phyloP scores from a whole-genome alignment of 2,329 filamentous ascomycete species.

The Pseudogymnoascus sp. region DNA sequence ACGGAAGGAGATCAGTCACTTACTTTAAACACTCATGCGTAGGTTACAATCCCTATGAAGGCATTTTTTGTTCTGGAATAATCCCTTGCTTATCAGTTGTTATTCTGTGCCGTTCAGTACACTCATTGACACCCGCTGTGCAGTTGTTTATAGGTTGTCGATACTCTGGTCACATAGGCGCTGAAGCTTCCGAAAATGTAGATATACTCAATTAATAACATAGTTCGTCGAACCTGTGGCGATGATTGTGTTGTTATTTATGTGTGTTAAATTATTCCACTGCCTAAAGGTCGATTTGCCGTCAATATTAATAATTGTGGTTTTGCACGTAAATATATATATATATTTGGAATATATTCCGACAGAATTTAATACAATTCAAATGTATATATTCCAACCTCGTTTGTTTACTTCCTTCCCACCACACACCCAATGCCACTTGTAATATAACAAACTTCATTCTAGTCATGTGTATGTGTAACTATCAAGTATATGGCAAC shows the following conservation, averaged over 20 bases:
- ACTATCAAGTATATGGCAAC: background rate
- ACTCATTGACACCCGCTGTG: background rate
- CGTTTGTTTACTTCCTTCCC: too few species aligned
- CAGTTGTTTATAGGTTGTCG: background rate
- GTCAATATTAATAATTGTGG: background rate
- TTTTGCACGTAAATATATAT: background rate
- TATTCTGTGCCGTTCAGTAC: background rate
- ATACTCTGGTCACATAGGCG: background rate
- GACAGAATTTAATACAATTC: background rate
- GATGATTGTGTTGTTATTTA: too few species aligned
- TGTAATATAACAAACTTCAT: background rate
- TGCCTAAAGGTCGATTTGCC: background rate
- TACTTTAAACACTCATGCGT: background rate
- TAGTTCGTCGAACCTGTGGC: background rate
- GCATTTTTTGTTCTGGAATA: background rate
- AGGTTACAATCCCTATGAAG: background rate
- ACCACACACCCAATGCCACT: background rate
- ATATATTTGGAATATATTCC: background rate
- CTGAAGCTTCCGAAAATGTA: background rate
- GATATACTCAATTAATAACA: too few species aligned
- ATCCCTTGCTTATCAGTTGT: background rate
- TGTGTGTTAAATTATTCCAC: background rate
- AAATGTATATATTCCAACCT: background rate
- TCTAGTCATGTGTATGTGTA: background rate
- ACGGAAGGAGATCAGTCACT: background rate